These are phyloP conservation scores for Botryotinia narcissicola DNA, from an alignment of 2,329 filamentous ascomycete species.

Conservation along the genomic window DNA sequence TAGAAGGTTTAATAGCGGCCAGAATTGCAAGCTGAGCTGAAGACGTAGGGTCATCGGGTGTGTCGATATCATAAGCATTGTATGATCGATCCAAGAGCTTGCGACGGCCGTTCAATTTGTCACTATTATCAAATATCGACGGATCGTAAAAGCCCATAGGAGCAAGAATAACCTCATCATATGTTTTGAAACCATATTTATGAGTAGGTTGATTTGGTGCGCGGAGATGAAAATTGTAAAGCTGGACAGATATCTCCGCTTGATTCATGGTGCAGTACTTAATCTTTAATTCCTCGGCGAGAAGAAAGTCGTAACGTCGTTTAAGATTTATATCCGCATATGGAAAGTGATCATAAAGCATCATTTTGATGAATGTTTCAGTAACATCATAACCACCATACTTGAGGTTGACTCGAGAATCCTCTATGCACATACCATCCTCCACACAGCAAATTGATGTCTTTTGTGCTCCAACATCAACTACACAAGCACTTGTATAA, in stretches of 20 bases:
- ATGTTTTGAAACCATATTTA: constrained; percentile 95
- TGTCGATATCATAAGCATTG: constrained; percentile 86
- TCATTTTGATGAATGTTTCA: constrained; percentile 94
- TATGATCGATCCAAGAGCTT: constrained; percentile 84
- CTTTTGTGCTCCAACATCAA: constrained; percentile 96
- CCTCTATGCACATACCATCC: constrained; percentile 90
- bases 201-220: constrained; percentile 83
- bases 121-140: constrained; percentile 75
- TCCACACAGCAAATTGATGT: constrained; percentile 96
- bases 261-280: constrained; percentile 92
- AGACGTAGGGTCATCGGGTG: constrained; percentile 84
- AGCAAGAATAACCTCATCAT: constrained; percentile 92
- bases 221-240: constrained; percentile 86
- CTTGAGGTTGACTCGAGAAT: constrained; percentile 93
- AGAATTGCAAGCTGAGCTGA: constrained; percentile 73
- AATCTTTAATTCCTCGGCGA: constrained; percentile 93
- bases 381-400: constrained; percentile 91
- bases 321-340: constrained; percentile 92
- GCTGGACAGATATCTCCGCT: constrained; percentile 81
- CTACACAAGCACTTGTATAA: constrained; percentile 89
- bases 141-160: constrained; percentile 95
- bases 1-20: constrained; percentile 57
- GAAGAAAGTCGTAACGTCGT: constrained; percentile 84
- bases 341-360: constrained; percentile 93
- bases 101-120: constrained; percentile 76